These are phyloP conservation scores for Neonectria faginata DNA, from an alignment of 2,329 filamentous ascomycete species.

Conservation along the genomic window DNA sequence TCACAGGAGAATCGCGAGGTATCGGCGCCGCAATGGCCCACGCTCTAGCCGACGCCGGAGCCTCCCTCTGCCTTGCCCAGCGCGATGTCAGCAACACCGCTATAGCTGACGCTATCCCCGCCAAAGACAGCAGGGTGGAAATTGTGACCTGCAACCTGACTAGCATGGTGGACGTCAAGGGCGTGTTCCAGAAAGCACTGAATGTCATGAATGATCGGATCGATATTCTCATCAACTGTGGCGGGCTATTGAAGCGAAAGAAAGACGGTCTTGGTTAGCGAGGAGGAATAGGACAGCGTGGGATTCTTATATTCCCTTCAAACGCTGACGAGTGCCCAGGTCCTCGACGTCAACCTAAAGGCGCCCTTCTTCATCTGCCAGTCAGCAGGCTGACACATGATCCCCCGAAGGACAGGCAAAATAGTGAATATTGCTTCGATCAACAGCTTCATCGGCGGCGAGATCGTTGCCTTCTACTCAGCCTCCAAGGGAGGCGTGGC, in stretches of 20 bases:
- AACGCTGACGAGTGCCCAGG: not conserved
- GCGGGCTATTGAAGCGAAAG: slow-evolving; percentile 19
- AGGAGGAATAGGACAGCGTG: slow-evolving; percentile 27
- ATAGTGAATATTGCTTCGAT: slow-evolving; percentile 28
- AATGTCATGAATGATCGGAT: slow-evolving; percentile 17
- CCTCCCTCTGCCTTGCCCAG: slow-evolving; percentile 23
- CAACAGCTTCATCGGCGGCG: slow-evolving; percentile 24
- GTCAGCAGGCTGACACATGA: slow-evolving; percentile 23
- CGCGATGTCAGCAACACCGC: slow-evolving; percentile 17
- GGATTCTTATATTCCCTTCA: not conserved
- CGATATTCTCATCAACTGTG: slow-evolving; percentile 29
- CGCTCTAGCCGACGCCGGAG: slow-evolving; percentile 22
- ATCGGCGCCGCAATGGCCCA: slow-evolving; percentile 23
- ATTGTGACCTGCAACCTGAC: slow-evolving; percentile 18
- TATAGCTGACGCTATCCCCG: slow-evolving; percentile 18
- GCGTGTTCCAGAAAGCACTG: slow-evolving; percentile 22
- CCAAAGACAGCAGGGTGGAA: slow-evolving; percentile 6
- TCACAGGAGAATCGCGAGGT: slow-evolving; percentile 23
- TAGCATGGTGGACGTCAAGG: slow-evolving; percentile 18
- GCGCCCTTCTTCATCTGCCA: slow-evolving; percentile 28
- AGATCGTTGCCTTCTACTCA: slow-evolving; percentile 13
- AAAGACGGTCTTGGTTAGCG: slow-evolving; percentile 1
- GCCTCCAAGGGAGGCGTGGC: slow-evolving; percentile 28
- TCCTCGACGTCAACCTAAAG: slow-evolving; percentile 26
- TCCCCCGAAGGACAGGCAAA: slow-evolving; percentile 21